phyloP scores from a whole-genome alignment of 768 basidiomycete genomes.

The Psilocybe subaeruginosa region DNA sequence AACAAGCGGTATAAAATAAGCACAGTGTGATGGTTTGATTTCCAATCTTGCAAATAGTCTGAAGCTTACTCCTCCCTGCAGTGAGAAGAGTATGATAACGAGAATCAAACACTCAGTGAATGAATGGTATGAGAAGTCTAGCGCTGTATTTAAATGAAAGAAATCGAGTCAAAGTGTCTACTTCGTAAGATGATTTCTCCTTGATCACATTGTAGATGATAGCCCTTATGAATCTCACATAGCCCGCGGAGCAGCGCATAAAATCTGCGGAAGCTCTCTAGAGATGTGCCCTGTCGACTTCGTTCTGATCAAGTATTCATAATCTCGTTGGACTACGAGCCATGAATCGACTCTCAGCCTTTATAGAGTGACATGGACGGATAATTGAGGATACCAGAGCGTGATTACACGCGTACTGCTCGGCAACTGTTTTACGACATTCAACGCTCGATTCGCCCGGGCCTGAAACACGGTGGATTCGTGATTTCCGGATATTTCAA shows the following conservation, averaged over 20 bases:
- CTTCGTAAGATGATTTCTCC: conserved; percentile 1
- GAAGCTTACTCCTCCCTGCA: background rate
- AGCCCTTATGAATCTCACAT: background rate
- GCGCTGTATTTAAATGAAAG: background rate
- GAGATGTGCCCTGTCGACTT: background rate
- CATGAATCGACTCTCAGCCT: too few species aligned
- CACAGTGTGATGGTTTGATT: background rate
- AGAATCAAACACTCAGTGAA: background rate
- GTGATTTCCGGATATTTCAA: too few species aligned
- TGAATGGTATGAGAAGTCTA: background rate
- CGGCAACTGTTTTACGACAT: too few species aligned
- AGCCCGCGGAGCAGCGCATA: background rate
- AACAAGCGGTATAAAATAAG: background rate
- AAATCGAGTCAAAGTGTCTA: background rate
- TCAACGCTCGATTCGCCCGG: too few species aligned
- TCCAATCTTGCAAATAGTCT: background rate
- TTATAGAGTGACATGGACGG: too few species aligned
- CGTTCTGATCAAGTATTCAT: background rate
- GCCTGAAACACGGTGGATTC: too few species aligned
- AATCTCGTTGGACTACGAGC: too few species aligned
- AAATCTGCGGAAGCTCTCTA: background rate
- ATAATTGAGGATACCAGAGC: too few species aligned
- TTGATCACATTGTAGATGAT: background rate
- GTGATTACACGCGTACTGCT: too few species aligned
- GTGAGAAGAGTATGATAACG: background rate